Conservation (phyloP, 2,329 filamentous ascomycete species). For the Rutstroemia sp. region DNA sequence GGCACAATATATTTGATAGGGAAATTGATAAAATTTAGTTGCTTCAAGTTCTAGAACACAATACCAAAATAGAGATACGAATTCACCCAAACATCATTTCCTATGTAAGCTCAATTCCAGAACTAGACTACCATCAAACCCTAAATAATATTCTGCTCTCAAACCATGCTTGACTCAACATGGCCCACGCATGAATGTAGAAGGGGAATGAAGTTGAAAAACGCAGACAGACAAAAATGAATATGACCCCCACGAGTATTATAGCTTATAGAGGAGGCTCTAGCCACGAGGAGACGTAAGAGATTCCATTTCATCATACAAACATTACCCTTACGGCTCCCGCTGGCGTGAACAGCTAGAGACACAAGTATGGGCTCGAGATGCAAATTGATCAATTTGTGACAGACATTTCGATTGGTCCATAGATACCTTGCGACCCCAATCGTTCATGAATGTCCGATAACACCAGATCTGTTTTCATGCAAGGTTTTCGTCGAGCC, state of each 20-base stretch:
- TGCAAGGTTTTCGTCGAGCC: slow-evolving; percentile 75
- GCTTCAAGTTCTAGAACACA: not conserved
- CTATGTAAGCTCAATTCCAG: slow-evolving; percentile 32
- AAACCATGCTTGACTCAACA: slow-evolving; percentile 8
- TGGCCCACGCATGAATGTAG: slow-evolving; percentile 27
- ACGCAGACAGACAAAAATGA: slow-evolving; percentile 20
- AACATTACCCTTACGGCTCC: slow-evolving; percentile 31
- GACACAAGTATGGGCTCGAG: slow-evolving; percentile 27
- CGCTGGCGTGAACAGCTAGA: slow-evolving; percentile 28
- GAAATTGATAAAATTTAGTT: no score
- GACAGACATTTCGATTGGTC: slow-evolving; percentile 27
- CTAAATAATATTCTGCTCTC: slow-evolving; percentile 29
- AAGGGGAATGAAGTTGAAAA: slow-evolving; percentile 24
- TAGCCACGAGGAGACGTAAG: slow-evolving; percentile 23
- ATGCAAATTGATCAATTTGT: slow-evolving; percentile 26
- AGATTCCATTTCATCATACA: slow-evolving; percentile 30
- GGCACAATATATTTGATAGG: no score
- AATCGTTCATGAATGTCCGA: slow-evolving; percentile 12
- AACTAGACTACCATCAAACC: slow-evolving; percentile 30
- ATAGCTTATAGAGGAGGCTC: slow-evolving; percentile 21
- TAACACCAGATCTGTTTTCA: slow-evolving; percentile 34
- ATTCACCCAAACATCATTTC: slow-evolving; percentile 17
- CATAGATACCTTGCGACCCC: slow-evolving; percentile 13
- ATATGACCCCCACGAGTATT: slow-evolving; percentile 12
- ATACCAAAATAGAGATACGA: no score